Conservation (phyloP, 495 filamentous ascomycete genomes). For the Neurospora sublineolata region DNA sequence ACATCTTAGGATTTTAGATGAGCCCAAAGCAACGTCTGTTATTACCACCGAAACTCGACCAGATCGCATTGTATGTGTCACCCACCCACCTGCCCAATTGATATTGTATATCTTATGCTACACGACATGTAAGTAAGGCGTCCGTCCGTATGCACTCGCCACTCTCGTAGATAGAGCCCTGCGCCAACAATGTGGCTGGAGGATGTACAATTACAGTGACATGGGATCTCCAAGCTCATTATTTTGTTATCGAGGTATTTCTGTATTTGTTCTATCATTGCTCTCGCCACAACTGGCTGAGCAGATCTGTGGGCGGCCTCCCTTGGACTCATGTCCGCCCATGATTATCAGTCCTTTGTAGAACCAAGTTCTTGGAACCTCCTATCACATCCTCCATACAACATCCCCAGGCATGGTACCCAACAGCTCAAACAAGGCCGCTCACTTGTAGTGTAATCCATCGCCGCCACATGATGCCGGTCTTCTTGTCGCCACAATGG, state of each 20-base stretch:
- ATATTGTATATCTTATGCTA: neutral
- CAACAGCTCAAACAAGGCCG: neutral
- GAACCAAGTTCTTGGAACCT: neutral
- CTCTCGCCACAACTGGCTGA: neutral
- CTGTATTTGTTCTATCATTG: neutral
- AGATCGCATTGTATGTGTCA: neutral
- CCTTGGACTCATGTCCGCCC: neutral
- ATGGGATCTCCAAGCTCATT: neutral
- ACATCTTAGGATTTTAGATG: neutral
- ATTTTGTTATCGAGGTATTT: neutral
- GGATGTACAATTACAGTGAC: too few relatives aligned
- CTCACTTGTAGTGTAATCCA: neutral
- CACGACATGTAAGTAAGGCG: neutral
- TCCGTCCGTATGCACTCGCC: neutral
- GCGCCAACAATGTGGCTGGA: neutral
- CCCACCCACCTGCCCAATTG: neutral
- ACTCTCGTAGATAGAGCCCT: neutral
- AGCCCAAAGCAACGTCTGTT: neutral
- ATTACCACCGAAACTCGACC: neutral
- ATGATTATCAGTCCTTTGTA: neutral
- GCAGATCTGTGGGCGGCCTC: neutral
- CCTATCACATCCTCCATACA: neutral
- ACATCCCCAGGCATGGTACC: neutral
- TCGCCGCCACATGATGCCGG: neutral
- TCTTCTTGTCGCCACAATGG: neutral